Base-by-base conservation (phyloP, 2,329 filamentous ascomycete species). In the Penicillium sp. region DNA sequence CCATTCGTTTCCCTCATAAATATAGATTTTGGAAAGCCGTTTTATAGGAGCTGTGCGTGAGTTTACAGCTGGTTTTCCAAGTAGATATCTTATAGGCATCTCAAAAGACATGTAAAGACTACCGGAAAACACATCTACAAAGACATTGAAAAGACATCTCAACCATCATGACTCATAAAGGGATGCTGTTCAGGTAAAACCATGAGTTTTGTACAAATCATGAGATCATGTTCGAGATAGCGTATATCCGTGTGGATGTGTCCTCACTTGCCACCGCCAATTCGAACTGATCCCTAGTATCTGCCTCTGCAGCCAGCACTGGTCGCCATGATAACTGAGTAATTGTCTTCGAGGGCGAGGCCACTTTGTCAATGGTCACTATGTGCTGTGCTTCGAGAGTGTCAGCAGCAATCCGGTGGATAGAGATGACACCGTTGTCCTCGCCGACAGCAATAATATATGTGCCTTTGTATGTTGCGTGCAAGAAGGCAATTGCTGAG, bases 321-420 rank as follows among this genome's bases (percentile, higher is more conserved):
- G 87, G 88, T 58, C 85, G 80, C 89, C 89, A 92, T 8, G 86
- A 79, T 35, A 92, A 75, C 67, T 88, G 86, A 25, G 84, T 80
- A 23, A 90, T 80, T 2, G 86, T 74, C 67, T 82, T 88, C 25
- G 86, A 85, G 1, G 88, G 80, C 41, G 79, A 82, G 47, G 82
- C 65, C 8, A 60, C 51, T 53, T 59, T 66, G 32, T 75, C 73
- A 47, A 77, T 57, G 34, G 63, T 65, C 41, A 65, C 61, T 38
- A 71, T 50, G 44, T 67, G 61, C 32, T 67, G 64, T 23, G 67
- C 55, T 56, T 69, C 67, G 7, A 72, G 59, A 39, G 48, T 62
- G n/a, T 70, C 67, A 9, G 63, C 58, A 6, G 65, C 61, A 38
- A 80, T 68, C 34, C 63, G 63, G 59, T 78, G 74, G 10, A 81